Evolutionary conservation across 2,329 filamentous ascomycete genomes (phyloP).

Genomic region (Apiospora sp.): DNA sequence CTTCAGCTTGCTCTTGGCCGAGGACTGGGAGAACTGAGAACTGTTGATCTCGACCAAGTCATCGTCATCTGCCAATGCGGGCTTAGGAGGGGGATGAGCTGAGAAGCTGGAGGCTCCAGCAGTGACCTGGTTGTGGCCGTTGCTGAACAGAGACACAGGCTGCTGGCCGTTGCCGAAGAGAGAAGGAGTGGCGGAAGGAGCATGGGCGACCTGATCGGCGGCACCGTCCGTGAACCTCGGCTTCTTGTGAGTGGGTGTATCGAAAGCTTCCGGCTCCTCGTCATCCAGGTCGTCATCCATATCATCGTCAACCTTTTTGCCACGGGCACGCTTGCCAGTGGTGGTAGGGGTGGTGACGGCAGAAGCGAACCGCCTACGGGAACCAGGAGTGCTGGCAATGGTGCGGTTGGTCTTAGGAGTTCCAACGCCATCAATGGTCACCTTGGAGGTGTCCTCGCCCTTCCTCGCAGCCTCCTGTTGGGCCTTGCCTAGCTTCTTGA

Average conservation of each 20-base stretch:
- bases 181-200: conserved; percentile 19
- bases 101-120: conserved; percentile 2
- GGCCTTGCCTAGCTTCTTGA: conserved; percentile 61
- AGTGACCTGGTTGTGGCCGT: neutral
- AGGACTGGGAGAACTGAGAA: conserved; percentile 24
- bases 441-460: conserved; percentile 53
- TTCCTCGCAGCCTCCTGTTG: conserved; percentile 54
- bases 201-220: neutral
- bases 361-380: conserved; percentile 22
- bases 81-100: neutral
- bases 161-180: conserved; percentile 17
- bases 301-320: conserved; percentile 24
- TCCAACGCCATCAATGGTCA: conserved; percentile 1
- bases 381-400: conserved; percentile 9
- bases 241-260: conserved; percentile 31
- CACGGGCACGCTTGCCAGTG: conserved; percentile 29
- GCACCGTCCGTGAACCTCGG: conserved; percentile 19
- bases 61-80: conserved; percentile 20
- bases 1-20: neutral
- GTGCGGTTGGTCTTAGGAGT: conserved; percentile 13
- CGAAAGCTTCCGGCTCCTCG: conserved; percentile 42
- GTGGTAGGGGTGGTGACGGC: conserved; percentile 30
- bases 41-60: conserved; percentile 26
- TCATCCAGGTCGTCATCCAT: conserved; percentile 37
- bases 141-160: conserved; percentile 2